Evolutionary conservation across 345 rosid species (phyloP).

Genomic region (Gossypium australe): DNA sequence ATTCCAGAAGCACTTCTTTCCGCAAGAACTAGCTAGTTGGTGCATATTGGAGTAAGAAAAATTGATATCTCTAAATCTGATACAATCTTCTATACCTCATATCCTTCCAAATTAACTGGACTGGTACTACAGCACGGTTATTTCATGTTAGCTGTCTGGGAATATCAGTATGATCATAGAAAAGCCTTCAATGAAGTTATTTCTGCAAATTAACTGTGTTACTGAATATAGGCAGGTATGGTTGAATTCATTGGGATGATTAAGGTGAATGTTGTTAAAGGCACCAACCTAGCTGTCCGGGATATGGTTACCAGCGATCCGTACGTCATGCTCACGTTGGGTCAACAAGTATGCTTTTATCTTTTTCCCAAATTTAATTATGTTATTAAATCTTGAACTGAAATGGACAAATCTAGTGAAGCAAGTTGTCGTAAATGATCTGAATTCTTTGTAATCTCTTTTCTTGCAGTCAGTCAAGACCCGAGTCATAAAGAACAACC

Average conservation of each 20-base stretch:
- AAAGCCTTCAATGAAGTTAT: neutral
- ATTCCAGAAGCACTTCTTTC: neutral
- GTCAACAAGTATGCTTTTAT: constrained; percentile 67
- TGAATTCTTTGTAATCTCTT: neutral
- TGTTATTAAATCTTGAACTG: constrained; percentile 1
- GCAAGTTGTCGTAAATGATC: neutral
- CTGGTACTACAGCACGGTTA: neutral
- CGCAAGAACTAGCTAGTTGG: neutral
- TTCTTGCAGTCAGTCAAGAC: constrained; percentile 77
- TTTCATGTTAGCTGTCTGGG: neutral
- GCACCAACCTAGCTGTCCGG: constrained; percentile 87
- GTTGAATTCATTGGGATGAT: constrained; percentile 92
- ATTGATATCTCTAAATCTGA: neutral
- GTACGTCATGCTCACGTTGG: constrained; percentile 79
- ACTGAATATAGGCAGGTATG: constrained; percentile 76
- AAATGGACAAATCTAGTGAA: neutral
- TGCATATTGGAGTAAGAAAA: neutral
- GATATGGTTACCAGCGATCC: constrained; percentile 92
- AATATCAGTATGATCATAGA: neutral
- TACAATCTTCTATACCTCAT: neutral
- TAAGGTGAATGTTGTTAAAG: constrained; percentile 92
- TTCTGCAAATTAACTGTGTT: neutral
- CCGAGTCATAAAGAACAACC: constrained; percentile 83
- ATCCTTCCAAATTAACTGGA: neutral
- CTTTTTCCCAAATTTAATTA: neutral